Evolutionary conservation across 129 eudicot genomes (phyloP), one percentile per base, ranked within the genome.

Genomic region (Pseudognaphalium luteoalbum): DNA sequence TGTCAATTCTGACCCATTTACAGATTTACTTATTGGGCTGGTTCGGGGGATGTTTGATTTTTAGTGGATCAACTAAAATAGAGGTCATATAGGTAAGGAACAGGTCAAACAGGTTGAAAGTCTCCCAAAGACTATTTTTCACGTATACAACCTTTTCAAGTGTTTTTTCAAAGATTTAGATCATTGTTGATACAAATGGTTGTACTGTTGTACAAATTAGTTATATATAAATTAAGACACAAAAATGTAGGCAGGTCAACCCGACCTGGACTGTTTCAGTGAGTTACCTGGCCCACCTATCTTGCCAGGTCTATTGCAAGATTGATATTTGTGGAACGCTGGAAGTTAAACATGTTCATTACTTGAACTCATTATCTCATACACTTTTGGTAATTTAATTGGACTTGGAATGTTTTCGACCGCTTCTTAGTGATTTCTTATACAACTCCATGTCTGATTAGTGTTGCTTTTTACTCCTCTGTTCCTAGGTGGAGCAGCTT

Each of bases 401-500:
- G 58, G 6, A 5, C 58, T 51, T 51, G 5, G 58, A 3, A 15
- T 15, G 58, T 17, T 39, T 39, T 39, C 1, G 12, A 8, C 47
- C 8, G 12, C 47, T 3, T 39, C 47, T 9, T 39, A 39, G 47
- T 39, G 61, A 17, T 19, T 6, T 56, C 25, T 17, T n/a, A n/a
- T 33, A 61, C 35, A 61, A 28, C 35, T 61, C 25, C 2, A 15
- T 22, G 67, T 29, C 17, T 7, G 8, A 22, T 14, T 12, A 9
- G 14, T 4, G n/a, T 12, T 28, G 4, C 20, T 34, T 17, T 73
- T 19, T 76, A 47, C 42, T 60, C 60, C 32, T 25, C 21, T 41
- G 66, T 78, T 8, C 68, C 51, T 71, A 92, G 98, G 98, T 92
- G 77, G 98, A 89, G 79, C 98, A 92, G 82, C 88, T 92, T 71